Base-by-base conservation (phyloP, 371 early-diverging fungal genomes). In the Lichtheimia hyalospora region DNA sequence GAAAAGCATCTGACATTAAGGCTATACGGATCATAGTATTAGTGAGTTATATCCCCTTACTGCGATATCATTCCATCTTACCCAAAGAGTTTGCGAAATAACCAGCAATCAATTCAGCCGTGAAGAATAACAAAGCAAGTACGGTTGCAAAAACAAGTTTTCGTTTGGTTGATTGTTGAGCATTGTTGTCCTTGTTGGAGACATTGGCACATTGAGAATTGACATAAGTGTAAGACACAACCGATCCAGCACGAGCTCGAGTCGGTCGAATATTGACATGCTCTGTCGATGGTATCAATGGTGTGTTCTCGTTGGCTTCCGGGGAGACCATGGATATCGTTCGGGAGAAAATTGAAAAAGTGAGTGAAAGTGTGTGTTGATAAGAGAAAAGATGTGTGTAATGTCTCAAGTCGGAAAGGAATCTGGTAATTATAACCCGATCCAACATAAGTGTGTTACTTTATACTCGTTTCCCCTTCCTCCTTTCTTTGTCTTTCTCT, bases 1-100 rank as follows among this genome's bases (percentile, higher is more conserved):
- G 91, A 66, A 92, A 90, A 34, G 86, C 84, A 71, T 91, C 92
- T 52, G 82, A 81, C 73, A 91, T 78, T 54, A 92, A 81, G 4
- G 92, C 92, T 79, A 66, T 51, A 56, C 68, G 72, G 58, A 61
- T 21, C 42, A 52, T 8, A 1, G 5, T 27, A 27, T 27, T 3
- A 27, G 10, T 34, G 5, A 34, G 5, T 1, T 34, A 28, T 15
- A 4, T 40, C 43, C 41, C 10, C 41, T 34, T 53, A 24, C 28
- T 52, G 21, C 21, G n/a, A 14, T 10, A 34, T 34, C 28, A 46
- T 3, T 24, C 18, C 34, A n/a, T 12, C 21, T 61, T 74, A 77
- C 80, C 80, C n/a, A 85, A 67, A 24, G 83, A 84, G 68, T 84
- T 84, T 39, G 89, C 81, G 75, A 82, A 81, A 54, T 84, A 80